Base-by-base conservation (phyloP, 306 rosid species). In the Quercus robur region DNA sequence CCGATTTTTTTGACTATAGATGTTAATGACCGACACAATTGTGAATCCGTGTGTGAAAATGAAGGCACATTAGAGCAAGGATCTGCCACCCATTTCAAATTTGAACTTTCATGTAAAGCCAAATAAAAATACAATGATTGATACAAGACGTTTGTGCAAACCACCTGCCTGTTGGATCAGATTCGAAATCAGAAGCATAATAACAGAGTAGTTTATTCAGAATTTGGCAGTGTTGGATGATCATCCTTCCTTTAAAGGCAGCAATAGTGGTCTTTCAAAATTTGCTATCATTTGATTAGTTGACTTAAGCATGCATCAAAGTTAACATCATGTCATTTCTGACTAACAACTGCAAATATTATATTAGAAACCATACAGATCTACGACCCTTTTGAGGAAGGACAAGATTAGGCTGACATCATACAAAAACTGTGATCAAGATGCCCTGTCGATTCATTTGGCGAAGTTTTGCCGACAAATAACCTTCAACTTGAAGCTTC, bases 361-460 rank as follows among this genome's bases (percentile, higher is more conserved):
- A 73, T 58, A 75, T 71, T 56, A 74, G 58, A 85, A 80, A 77
- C 26, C 81, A 63, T 80, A 86, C 85, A 87, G 71, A 84, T 79
- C 85, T 74, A 81, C 78, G 74, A 76, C 75, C 82, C 75, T 80
- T 89, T 88, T 69, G 76, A 86, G 77, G 79, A 77, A 54, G 62
- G 78, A 81, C 75, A 77, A 76, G 86, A 74, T 83, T 81, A 78
- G 63, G 71, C 75, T 81, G 86, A 84, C 90, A 87, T 79, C 79
- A 56, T 58, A 5, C 78, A 78, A 63, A 69, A 75, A 79, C 46
- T 80, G 44, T 52, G 81, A 81, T 56, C 76, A 66, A 15, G 82
- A 84, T 75, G 63, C 74, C 71, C 77, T 72, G 73, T 80, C 87
- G 33, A 84, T 78, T 74, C 79, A 83, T 55, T 76, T 51, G 61